Conservation (phyloP, 768 basidiomycete species). For the Tulasnella sp. region DNA sequence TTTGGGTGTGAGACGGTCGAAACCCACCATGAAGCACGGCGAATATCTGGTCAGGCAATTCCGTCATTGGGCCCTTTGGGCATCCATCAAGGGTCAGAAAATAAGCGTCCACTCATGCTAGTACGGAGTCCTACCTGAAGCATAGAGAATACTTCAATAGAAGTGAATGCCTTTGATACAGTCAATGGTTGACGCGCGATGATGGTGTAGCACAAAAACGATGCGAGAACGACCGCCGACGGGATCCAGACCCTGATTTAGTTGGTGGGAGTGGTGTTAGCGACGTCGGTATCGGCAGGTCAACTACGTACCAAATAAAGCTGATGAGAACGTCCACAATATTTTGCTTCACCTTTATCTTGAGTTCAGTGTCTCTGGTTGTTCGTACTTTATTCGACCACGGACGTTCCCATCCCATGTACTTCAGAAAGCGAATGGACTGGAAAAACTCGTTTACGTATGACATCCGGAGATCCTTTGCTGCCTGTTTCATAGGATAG, state of each 20-base stretch:
- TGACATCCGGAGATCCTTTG: slow-evolving; percentile 57
- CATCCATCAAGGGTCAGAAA: neutral
- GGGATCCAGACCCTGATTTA: slow-evolving; percentile 59
- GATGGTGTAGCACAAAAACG: slow-evolving; percentile 55
- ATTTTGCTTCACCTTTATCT: slow-evolving; percentile 56
- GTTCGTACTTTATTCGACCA: slow-evolving; percentile 46
- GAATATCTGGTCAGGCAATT: slow-evolving; percentile 50
- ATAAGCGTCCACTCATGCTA: neutral
- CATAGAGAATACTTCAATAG: slow-evolving; percentile 64
- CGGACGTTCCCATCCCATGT: slow-evolving; percentile 61
- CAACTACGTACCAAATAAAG: slow-evolving; percentile 48
- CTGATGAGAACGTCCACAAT: slow-evolving; percentile 13
- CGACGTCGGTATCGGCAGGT: neutral
- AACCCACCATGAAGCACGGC: slow-evolving; percentile 47
- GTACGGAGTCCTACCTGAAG: slow-evolving; percentile 30
- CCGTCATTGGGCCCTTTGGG: slow-evolving; percentile 42
- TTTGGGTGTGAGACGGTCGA: neutral
- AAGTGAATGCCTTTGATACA: slow-evolving; percentile 71
- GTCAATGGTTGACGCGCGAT: slow-evolving; percentile 55
- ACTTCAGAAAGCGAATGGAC: slow-evolving; percentile 61
- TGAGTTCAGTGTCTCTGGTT: slow-evolving; percentile 50
- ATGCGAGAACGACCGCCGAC: slow-evolving; percentile 49
- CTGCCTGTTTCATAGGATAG: slow-evolving; percentile 18
- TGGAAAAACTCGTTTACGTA: slow-evolving; percentile 67
- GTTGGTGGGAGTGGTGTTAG: neutral